Evolutionary conservation across 768 basidiomycete genomes (phyloP).

Genomic region (Lactarius indigo): DNA sequence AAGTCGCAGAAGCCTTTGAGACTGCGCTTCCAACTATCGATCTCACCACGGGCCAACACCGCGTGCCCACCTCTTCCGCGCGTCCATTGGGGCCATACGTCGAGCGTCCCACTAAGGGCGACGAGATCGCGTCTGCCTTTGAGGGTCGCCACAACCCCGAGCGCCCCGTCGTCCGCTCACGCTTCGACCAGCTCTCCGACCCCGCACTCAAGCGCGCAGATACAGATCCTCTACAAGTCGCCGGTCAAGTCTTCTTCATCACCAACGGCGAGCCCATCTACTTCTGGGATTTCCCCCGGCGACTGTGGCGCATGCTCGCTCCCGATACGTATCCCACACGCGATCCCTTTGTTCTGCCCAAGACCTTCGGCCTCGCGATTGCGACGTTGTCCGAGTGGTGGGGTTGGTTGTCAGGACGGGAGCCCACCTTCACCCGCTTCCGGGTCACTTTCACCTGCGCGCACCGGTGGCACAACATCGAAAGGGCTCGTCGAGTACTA

Average conservation of each 20-base stretch:
- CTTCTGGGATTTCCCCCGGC: conserved; percentile 91
- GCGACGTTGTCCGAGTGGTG: conserved; percentile 73
- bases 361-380: conserved; percentile 60
- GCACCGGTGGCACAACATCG: conserved; percentile 87
- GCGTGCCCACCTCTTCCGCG: conserved; percentile 74
- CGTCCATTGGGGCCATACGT: conserved; percentile 83
- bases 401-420: conserved; percentile 68
- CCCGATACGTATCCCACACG: conserved; percentile 49
- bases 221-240: conserved; percentile 66
- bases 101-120: conserved; percentile 53
- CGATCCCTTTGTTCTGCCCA: conserved; percentile 51
- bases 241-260: conserved; percentile 93
- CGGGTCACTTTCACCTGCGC: conserved; percentile 79
- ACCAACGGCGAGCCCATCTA: conserved; percentile 95
- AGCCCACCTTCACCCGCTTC: conserved; percentile 82
- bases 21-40: conserved; percentile 58
- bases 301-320: conserved; percentile 65
- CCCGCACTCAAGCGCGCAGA: conserved; percentile 49
- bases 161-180: conserved; percentile 63
- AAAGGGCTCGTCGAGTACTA: conserved; percentile 84
- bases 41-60: conserved; percentile 58
- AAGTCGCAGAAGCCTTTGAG: conserved; percentile 38
- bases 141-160: conserved; percentile 43
- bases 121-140: conserved; percentile 56
- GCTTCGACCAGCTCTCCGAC: conserved; percentile 77